Percentiles rank a stretch among this genome's conserved stretches.
Conservation (phyloP, 2,329 filamentous ascomycete species). For the Ophiostoma sp. region DNA sequence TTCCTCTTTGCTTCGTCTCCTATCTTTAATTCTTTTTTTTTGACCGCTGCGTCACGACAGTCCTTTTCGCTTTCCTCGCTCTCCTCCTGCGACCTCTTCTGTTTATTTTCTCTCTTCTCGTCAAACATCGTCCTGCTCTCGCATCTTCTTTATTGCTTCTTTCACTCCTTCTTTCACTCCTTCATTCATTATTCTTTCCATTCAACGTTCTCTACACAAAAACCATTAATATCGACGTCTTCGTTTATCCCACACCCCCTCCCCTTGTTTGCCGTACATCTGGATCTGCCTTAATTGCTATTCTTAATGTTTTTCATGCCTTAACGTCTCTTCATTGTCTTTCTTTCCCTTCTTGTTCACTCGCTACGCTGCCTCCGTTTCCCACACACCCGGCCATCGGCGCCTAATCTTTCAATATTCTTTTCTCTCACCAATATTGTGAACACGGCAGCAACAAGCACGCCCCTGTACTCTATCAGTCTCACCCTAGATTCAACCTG, state of each 20-base stretch:
- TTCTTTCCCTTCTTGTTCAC: background rate
- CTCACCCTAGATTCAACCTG: background rate
- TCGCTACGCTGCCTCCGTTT: constrained; percentile 22
- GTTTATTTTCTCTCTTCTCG: background rate
- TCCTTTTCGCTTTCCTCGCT: background rate
- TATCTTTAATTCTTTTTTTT: constrained; percentile 7
- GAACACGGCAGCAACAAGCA: constrained; percentile 10
- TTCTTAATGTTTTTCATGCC: constrained; percentile 29
- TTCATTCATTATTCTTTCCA: background rate
- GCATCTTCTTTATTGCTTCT: background rate
- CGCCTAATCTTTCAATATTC: constrained; percentile 20
- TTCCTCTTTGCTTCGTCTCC: constrained; percentile 9
- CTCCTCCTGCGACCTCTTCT: constrained; percentile 9
- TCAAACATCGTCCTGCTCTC: background rate
- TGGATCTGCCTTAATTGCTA: constrained; percentile 20
- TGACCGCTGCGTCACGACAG: constrained; percentile 11
- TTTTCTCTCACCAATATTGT: background rate
- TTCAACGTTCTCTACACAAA: background rate
- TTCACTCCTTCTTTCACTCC: background rate
- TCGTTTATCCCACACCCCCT: constrained; percentile 19
- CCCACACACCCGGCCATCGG: constrained; percentile 15
- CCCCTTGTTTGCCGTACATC: constrained; percentile 18
- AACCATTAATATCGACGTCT: constrained; percentile 8
- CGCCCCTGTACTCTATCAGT: background rate
- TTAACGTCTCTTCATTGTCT: constrained; percentile 13